Evolutionary conservation across 352 stramenopile species (phyloP).

Genomic region (Globisporangium emineosum): DNA sequence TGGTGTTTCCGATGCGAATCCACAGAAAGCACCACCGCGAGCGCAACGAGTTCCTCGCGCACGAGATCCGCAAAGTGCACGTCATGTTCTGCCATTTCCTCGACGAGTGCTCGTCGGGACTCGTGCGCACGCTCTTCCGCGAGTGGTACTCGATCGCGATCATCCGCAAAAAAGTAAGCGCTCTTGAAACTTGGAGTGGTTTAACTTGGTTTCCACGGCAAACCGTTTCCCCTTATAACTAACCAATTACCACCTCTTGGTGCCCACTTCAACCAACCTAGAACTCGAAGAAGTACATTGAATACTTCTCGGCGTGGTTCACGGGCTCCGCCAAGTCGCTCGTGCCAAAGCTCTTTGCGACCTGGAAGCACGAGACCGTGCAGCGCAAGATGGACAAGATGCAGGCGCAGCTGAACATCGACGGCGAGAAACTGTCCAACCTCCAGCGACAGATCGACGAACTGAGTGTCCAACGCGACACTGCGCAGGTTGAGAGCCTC

Average conservation of each 20-base stretch:
- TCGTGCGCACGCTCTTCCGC: constrained; percentile 54
- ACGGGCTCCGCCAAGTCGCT: constrained; percentile 46
- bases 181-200: too few relatives aligned
- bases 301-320: constrained; percentile 74
- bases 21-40: constrained; percentile 39
- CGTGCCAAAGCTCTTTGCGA: constrained; percentile 47
- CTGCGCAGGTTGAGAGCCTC: constrained; percentile 45
- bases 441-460: constrained; percentile 60
- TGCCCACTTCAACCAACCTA: constrained; percentile 7
- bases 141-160: constrained; percentile 65
- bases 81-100: constrained; percentile 51
- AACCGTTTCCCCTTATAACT: background rate
- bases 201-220: background rate
- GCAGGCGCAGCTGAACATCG: constrained; percentile 32
- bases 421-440: constrained; percentile 29
- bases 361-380: constrained; percentile 43
- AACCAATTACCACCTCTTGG: background rate
- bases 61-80: constrained; percentile 58
- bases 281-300: constrained; percentile 73
- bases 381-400: constrained; percentile 30
- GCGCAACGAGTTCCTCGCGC: constrained; percentile 51
- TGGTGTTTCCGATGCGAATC: background rate
- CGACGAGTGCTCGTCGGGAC: constrained; percentile 36
- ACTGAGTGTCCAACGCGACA: constrained; percentile 41
- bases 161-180: constrained; percentile 69